These are phyloP conservation scores for Tolypocladium endophyticum DNA, from an alignment of 2,329 filamentous ascomycete species.

Conservation along the genomic window DNA sequence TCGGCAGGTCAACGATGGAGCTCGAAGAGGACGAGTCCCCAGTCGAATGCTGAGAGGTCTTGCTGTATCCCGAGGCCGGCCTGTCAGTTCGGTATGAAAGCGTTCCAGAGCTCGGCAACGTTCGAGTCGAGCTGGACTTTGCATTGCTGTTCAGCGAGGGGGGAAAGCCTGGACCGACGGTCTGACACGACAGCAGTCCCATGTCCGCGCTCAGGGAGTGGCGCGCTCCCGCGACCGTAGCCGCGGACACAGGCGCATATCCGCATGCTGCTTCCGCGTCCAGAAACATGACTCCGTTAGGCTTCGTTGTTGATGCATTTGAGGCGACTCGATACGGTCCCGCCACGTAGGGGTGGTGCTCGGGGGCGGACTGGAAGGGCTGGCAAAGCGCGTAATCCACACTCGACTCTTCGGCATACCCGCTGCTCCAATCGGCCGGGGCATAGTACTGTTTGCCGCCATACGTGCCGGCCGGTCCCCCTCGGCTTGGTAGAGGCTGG, in stretches of 20 bases:
- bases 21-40: not conserved
- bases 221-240: slow-evolving; percentile 8
- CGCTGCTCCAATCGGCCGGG: slow-evolving; percentile 12
- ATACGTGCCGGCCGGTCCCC: slow-evolving; percentile 12
- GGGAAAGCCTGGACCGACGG: slow-evolving; percentile 4
- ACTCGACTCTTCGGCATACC: slow-evolving; percentile 14
- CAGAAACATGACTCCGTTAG: slow-evolving; percentile 11
- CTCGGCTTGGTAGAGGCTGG: slow-evolving; percentile 11
- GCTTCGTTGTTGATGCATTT: slow-evolving; percentile 7
- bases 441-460: slow-evolving; percentile 14
- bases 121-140: slow-evolving; percentile 10
- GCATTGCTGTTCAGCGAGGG: slow-evolving; percentile 7
- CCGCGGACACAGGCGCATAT: slow-evolving; percentile 9
- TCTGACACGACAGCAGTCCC: slow-evolving; percentile 10
- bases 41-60: slow-evolving; percentile 2
- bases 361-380: slow-evolving; percentile 8
- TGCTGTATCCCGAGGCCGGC: not conserved
- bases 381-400: slow-evolving; percentile 15
- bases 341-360: slow-evolving; percentile 13
- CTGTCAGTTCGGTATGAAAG: slow-evolving; percentile 14
- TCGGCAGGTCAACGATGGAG: not conserved
- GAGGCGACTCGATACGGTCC: slow-evolving; percentile 13
- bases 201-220: slow-evolving; percentile 6
- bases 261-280: slow-evolving; percentile 16
- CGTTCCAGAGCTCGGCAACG: slow-evolving; percentile 8